A percentile compares a stretch with the other conserved stretches of the same genome.
Conservation (phyloP, 257 asterid species). For the Solanum peruvianum region DNA sequence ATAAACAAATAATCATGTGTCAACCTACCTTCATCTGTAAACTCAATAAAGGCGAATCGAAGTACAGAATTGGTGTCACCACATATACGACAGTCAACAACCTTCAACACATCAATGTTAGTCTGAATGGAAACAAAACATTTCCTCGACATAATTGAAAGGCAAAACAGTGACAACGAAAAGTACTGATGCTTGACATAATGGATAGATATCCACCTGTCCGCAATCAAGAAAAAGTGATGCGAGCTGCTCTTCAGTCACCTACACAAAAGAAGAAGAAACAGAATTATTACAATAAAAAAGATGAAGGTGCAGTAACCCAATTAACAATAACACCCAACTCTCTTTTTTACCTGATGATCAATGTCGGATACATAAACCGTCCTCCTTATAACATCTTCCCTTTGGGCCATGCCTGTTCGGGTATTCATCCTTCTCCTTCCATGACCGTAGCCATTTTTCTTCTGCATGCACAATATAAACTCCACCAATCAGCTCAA, state of each 20-base stretch:
- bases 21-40: slow-evolving; percentile 44
- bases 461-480: slow-evolving; percentile 17
- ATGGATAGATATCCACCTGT: slow-evolving; percentile 24
- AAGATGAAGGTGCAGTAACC: not conserved
- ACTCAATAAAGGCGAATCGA: slow-evolving; percentile 56
- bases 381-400: slow-evolving; percentile 46
- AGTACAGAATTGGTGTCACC: slow-evolving; percentile 62
- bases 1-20: not conserved
- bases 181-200: not conserved
- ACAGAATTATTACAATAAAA: not conserved
- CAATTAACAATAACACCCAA: not conserved
- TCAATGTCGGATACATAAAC: slow-evolving; percentile 61
- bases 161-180: not conserved
- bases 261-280: slow-evolving; percentile 14
- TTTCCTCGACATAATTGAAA: not conserved
- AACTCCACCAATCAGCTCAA: slow-evolving; percentile 2
- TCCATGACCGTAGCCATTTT: slow-evolving; percentile 12
- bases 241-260: slow-evolving; percentile 53
- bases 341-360: slow-evolving; percentile 31
- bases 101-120: slow-evolving; percentile 15
- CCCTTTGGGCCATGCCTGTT: slow-evolving; percentile 48
- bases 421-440: slow-evolving; percentile 38
- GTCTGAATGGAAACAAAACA: not conserved
- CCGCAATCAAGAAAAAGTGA: slow-evolving; percentile 47
- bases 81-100: slow-evolving; percentile 56